A percentile compares a stretch with the other conserved stretches of the same genome.
phyloP scores from a whole-genome alignment of 2,329 filamentous ascomycete genomes.

The Rhinocladiella similis region DNA sequence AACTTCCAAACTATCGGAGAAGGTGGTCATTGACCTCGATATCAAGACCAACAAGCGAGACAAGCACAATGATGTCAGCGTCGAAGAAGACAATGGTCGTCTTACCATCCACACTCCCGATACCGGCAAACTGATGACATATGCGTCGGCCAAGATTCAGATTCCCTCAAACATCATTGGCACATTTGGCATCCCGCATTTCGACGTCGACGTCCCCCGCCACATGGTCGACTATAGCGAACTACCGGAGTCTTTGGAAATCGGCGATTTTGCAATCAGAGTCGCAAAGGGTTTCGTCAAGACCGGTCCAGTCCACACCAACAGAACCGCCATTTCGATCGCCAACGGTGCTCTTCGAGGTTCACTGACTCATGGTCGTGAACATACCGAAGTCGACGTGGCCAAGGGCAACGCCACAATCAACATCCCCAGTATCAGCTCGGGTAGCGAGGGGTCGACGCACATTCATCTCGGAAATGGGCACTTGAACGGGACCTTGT shows the following conservation, averaged over 20 bases:
- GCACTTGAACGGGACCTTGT: conserved; percentile 14
- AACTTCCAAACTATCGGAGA: conserved; percentile 20
- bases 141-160: conserved; percentile 16
- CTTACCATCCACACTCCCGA: conserved; percentile 16
- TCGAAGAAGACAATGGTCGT: conserved; percentile 18
- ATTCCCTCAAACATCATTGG: conserved; percentile 23
- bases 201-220: conserved; percentile 17
- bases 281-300: conserved; percentile 20
- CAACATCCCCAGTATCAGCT: conserved; percentile 16
- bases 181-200: conserved; percentile 12
- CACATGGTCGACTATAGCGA: conserved; percentile 24
- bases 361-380: conserved; percentile 11
- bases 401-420: conserved; percentile 15
- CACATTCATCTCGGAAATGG: conserved; percentile 19
- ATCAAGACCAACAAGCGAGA: conserved; percentile 23
- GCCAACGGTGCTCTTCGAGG: conserved; percentile 16
- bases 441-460: conserved; percentile 12
- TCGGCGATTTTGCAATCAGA: conserved; percentile 12
- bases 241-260: conserved; percentile 21
- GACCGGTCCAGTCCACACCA: conserved; percentile 20
- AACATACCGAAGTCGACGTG: conserved; percentile 18
- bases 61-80: conserved; percentile 11
- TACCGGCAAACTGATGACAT: conserved; percentile 9
- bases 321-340: conserved; percentile 10
- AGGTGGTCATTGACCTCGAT: conserved; percentile 20